Base-by-base conservation (phyloP, 805 yeast species). In the Cyberlindnera petersonii region DNA sequence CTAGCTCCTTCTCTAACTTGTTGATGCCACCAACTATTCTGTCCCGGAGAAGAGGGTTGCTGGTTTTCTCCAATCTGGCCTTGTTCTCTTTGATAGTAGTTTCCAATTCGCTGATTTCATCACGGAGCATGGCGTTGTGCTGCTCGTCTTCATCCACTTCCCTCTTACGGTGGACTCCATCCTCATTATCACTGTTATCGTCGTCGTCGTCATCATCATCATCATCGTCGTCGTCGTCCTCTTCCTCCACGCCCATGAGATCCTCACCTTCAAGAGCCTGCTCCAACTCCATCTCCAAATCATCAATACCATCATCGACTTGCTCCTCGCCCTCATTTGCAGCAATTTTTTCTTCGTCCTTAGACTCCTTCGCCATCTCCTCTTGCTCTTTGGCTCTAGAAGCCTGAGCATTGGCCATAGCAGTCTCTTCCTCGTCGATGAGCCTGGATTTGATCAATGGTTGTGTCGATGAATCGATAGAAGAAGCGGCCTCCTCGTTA, bases 91-190 rank as follows among this genome's bases (percentile, higher is more conserved):
- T 77, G 36, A 93, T 82, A 0, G 91, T 88, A 13, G 72, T 53
- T 56, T 85, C 88, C 44, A 93, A 69, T 55, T 93, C 98, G 6
- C 71, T 64, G 41, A 93, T 80, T 59, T 89, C 97, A 61, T 91
- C 98, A 44, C 76, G 77, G 40, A 93, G 66, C 48, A 87, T 71
- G 53, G 85, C 88, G 49, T 71, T 71, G 58, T 86, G 86, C 50
- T 79, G 82, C 35, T 71, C 72, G 39, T 69, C 77, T 3, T 68
- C 75, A 1, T 68, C 75, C 4, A 47, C 34, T 17, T 47, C 50
- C 6, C 42, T 47, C 27, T 47, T 47, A 16, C 48, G 46, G 34
- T 41, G 45, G 35, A 40, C 18, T 4, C 62, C 70, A 5, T 59
- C 60, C 13, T 55, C 57, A 13, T 57, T 58, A 14, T 60, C 66